These are phyloP conservation scores for Monosporascus ibericus DNA, from an alignment of 2,329 filamentous ascomycete species.

Conservation along the genomic window DNA sequence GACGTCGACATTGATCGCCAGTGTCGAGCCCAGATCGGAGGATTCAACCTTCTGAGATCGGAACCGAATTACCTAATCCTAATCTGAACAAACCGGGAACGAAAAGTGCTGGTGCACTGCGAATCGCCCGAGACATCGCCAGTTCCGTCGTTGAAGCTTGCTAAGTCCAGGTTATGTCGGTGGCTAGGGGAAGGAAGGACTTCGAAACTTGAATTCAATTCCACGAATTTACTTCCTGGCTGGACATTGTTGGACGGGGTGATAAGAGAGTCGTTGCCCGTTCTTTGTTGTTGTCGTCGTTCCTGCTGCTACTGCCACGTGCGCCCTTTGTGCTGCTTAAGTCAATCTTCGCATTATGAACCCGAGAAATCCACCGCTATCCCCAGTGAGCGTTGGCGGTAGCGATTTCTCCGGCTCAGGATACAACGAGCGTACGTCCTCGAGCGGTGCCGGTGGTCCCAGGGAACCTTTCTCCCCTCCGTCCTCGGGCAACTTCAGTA, in stretches of 20 bases:
- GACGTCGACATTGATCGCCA: no score
- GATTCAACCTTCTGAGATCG: no score
- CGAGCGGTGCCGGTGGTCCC: not conserved
- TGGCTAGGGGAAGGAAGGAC: not conserved
- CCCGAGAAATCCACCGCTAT: slow-evolving; percentile 47
- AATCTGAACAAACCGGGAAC: no score
- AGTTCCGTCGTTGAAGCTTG: not conserved
- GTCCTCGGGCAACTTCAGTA: slow-evolving; percentile 52
- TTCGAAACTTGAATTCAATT: no score
- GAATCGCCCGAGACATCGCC: not conserved
- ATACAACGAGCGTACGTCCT: not conserved
- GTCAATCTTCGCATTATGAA: not conserved
- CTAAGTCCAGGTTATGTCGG: not conserved
- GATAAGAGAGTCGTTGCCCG: no score
- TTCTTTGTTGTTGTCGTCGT: no score
- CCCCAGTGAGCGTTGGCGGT: slow-evolving; percentile 75
- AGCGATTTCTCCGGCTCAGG: slow-evolving; percentile 74
- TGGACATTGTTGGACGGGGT: no score
- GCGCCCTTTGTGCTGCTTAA: not conserved
- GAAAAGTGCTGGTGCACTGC: no score
- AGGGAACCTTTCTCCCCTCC: slow-evolving; percentile 60
- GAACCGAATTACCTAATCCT: no score
- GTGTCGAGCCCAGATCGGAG: no score
- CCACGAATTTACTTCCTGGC: no score
- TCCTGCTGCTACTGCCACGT: no score